Base-by-base conservation (phyloP, 441 rosid species). In the Eutrema salsugineum region DNA sequence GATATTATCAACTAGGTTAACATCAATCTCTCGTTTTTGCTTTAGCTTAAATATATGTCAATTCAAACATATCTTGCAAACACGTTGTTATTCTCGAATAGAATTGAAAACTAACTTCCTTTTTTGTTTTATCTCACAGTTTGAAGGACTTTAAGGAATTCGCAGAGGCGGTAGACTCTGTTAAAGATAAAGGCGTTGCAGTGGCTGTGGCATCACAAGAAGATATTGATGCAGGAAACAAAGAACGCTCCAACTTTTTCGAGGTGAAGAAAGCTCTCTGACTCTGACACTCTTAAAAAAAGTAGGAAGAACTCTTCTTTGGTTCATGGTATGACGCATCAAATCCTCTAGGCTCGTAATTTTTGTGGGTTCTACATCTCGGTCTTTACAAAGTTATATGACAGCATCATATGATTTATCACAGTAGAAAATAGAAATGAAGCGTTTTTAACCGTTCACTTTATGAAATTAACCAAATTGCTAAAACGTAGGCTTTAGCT, bases 111-210 rank as follows among this genome's bases (percentile, higher is more conserved):
- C 17, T 49, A 49, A 42, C 36, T 46, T 58, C 47, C 50, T 51
- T 38, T n/a, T n/a, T n/a, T n/a, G n/a, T n/a, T n/a, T 61, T 3
- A 27, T 20, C 8, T 27, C 43, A 24, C 91, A 94, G 97, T 66
- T 68, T 82, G 82, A 87, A 87, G 79, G 96, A 94, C 86, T 94
- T 94, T 82, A 91, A 80, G 84, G 88, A 87, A 62, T 94, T 94
- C 16, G 91, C 87, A 0, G 91, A 84, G 56, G 90, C 74, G 40
- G 75, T 94, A 14, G 97, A 90, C 11, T 79, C 88, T 0, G 81
- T 90, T 27, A 88, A 76, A 65, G 83, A 84, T 62, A 83, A 82
- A 59, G 97, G 97, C 19, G 87, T 94, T 15, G 75, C 75, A 17
- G 99, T 92, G 1, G 96, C 86, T 0, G 96, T 94, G 68, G 94